Percentiles rank a stretch among this genome's conserved stretches.
Evolutionary conservation across 495 filamentous ascomycete species (phyloP).

Genomic region (Daldinia grandis): DNA sequence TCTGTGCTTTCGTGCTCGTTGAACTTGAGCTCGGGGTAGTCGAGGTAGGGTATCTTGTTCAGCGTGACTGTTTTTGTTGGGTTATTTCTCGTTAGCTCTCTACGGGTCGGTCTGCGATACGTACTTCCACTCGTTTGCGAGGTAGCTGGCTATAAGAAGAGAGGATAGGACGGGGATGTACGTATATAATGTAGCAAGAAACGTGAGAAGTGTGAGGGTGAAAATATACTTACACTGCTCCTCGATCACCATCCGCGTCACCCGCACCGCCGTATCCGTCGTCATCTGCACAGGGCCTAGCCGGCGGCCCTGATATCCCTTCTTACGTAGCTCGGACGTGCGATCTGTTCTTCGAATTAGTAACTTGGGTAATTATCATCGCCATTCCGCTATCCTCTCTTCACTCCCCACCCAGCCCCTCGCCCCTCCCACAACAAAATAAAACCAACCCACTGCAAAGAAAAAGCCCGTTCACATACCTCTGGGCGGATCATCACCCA

Average conservation of each 20-base stretch:
- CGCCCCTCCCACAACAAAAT: neutral
- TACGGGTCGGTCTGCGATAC: neutral
- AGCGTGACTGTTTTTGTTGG: constrained; percentile 74
- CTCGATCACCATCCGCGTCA: constrained; percentile 88
- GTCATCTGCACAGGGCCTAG: constrained; percentile 97
- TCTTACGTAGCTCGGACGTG: constrained; percentile 89
- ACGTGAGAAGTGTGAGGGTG: neutral
- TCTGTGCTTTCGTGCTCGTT: constrained; percentile 91
- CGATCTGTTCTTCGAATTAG: constrained; percentile 67
- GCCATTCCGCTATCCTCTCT: neutral
- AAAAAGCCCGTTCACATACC: constrained; percentile 63
- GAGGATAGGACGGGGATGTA: neutral
- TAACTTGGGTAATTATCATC: neutral
- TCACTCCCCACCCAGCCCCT: neutral
- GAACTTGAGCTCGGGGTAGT: constrained; percentile 87
- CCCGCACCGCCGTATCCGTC: constrained; percentile 94
- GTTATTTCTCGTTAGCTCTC: neutral
- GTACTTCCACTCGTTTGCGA: neutral
- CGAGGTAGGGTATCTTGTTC: constrained; percentile 78
- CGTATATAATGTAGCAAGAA: neutral
- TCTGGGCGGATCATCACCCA: constrained; percentile 94
- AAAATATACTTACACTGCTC: constrained; percentile 68
- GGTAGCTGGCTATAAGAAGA: neutral
- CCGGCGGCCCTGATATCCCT: constrained; percentile 87
- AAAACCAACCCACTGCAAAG: neutral